Conservation (phyloP, 257 asterid genomes). For the Perilla frutescens region DNA sequence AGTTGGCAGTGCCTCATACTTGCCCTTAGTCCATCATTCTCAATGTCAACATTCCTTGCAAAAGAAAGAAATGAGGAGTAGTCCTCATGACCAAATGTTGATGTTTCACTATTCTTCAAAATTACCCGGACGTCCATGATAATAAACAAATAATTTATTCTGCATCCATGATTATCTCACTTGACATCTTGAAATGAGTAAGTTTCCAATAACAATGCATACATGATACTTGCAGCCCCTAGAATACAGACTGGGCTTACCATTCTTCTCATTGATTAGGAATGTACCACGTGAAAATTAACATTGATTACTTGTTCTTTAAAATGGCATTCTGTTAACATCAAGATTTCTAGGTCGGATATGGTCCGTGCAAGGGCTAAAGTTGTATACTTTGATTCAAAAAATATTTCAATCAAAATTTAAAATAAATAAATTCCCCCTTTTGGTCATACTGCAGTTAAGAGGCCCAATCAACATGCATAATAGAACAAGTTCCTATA, state of each 20-base stretch:
- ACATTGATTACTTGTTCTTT: background rate
- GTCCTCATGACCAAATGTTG: background rate
- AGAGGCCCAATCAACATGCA: background rate
- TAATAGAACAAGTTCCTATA: background rate
- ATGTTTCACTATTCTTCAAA: background rate
- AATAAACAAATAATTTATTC: too few species aligned
- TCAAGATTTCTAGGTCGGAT: background rate
- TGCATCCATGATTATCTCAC: too few species aligned
- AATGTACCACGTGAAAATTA: background rate
- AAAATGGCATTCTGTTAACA: background rate
- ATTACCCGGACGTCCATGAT: background rate
- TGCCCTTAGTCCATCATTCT: background rate
- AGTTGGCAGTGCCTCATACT: constrained; percentile 10
- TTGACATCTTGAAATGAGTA: background rate
- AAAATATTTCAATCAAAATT: background rate
- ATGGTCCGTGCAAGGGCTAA: background rate
- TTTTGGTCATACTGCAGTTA: background rate
- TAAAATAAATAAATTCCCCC: background rate
- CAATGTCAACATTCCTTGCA: background rate
- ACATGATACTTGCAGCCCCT: background rate
- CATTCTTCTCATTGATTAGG: constrained; percentile 2
- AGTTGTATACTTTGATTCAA: background rate
- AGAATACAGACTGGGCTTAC: background rate
- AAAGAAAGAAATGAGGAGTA: background rate
- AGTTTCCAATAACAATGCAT: background rate